A percentile compares a stretch with the other conserved stretches of the same genome.
phyloP scores from a whole-genome alignment of 106 monocot species.

The Amphibolis antarctica region DNA sequence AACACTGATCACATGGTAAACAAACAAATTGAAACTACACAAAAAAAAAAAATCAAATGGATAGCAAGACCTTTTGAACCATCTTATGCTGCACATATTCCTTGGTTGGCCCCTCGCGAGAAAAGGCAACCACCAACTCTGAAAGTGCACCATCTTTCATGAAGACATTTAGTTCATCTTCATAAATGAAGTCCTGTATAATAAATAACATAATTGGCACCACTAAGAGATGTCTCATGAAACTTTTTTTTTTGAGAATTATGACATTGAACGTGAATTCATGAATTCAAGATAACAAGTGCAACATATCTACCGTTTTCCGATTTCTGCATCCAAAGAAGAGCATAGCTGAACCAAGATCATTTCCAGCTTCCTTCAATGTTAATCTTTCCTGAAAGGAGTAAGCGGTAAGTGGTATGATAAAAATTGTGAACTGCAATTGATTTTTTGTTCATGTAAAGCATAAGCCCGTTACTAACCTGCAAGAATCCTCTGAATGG shows the following conservation, averaged over 20 bases:
- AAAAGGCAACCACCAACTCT: slow-evolving; percentile 59
- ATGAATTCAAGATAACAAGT: not conserved
- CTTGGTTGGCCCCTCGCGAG: slow-evolving; percentile 55
- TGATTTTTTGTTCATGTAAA: not conserved
- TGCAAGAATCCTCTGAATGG: slow-evolving; percentile 94
- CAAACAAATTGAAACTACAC: no score
- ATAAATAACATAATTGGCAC: no score
- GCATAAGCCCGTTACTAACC: slow-evolving; percentile 19
- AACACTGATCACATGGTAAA: not conserved
- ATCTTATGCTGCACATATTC: slow-evolving; percentile 84
- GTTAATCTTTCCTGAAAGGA: slow-evolving; percentile 42
- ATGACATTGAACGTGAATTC: not conserved
- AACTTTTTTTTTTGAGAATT: no score
- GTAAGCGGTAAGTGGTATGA: not conserved
- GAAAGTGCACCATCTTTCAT: slow-evolving; percentile 33
- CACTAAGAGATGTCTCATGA: no score
- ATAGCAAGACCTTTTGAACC: slow-evolving; percentile 31
- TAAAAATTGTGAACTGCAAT: not conserved
- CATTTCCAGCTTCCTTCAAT: slow-evolving; percentile 33
- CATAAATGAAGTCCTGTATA: slow-evolving; percentile 64
- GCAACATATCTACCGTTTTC: slow-evolving; percentile 19
- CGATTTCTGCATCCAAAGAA: slow-evolving; percentile 60
- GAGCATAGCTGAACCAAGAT: slow-evolving; percentile 35
- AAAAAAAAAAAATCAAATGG: not conserved
- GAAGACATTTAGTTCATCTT: slow-evolving; percentile 36